Evolutionary conservation across 768 basidiomycete genomes (phyloP).

Genomic region (Tremella yokohamensis): DNA sequence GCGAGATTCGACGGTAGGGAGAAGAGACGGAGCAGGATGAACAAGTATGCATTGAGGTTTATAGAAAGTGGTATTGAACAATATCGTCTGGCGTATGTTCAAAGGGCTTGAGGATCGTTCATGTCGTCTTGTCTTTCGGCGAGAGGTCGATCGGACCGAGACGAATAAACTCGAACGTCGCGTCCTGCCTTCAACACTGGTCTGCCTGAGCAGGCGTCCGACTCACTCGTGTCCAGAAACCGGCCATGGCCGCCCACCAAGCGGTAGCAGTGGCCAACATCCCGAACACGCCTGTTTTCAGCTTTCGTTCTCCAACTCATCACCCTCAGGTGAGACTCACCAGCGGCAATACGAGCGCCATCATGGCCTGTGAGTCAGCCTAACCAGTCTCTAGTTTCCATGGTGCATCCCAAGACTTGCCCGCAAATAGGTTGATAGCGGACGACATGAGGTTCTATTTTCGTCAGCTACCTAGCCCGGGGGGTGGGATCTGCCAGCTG

Average conservation of each 20-base stretch:
- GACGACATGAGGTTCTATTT: neutral
- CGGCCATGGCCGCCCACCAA: conserved; percentile 9
- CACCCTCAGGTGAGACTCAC: too few relatives aligned
- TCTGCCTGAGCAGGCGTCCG: neutral
- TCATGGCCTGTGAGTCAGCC: neutral
- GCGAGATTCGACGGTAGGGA: too few relatives aligned
- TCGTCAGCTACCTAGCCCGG: neutral
- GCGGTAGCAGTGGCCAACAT: conserved; percentile 9
- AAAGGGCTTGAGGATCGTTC: too few relatives aligned
- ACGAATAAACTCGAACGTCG: conserved; percentile 4
- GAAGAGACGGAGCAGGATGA: too few relatives aligned
- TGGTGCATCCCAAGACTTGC: neutral
- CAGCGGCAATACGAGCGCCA: conserved; percentile 4
- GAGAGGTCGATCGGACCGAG: conserved; percentile 5
- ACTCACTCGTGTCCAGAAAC: conserved; percentile 6
- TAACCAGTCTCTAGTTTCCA: neutral
- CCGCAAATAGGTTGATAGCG: neutral
- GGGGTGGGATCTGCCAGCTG: neutral
- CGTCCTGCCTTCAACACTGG: neutral
- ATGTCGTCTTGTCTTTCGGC: neutral
- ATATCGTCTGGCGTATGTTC: too few relatives aligned
- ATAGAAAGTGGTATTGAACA: too few relatives aligned
- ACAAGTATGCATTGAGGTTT: too few relatives aligned
- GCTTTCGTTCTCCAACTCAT: too few relatives aligned
- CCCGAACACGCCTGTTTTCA: conserved; percentile 7